Conservation (phyloP, 2,329 filamentous ascomycete genomes). For the Keithomyces neogunnii region DNA sequence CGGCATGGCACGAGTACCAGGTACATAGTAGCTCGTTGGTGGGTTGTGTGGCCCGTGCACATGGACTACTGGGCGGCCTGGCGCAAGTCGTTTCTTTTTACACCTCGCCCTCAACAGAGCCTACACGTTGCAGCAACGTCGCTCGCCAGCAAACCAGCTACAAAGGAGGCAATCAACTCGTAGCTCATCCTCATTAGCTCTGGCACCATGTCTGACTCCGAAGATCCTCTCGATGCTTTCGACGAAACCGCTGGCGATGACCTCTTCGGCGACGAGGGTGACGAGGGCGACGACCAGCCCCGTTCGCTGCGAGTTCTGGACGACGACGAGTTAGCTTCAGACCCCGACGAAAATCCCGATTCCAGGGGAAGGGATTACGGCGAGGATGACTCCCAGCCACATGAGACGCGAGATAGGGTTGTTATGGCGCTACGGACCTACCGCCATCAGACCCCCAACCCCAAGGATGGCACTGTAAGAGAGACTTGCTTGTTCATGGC, state of each 20-base stretch:
- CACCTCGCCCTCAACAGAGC: background rate
- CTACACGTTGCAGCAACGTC: background rate
- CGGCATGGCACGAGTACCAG: too few relatives aligned
- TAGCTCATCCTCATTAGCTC: background rate
- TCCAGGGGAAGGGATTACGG: slow-evolving; percentile 26
- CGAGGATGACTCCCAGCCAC: slow-evolving; percentile 36
- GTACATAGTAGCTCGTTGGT: background rate
- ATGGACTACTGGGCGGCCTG: background rate
- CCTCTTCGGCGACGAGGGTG: slow-evolving; percentile 52
- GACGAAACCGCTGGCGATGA: slow-evolving; percentile 49
- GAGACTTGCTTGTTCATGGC: background rate
- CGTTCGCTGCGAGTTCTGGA: slow-evolving; percentile 50
- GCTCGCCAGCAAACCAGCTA: background rate
- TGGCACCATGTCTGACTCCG: slow-evolving; percentile 45
- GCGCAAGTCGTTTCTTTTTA: background rate
- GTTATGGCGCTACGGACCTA: slow-evolving; percentile 58
- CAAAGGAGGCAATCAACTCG: background rate
- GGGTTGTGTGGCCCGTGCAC: background rate
- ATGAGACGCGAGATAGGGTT: slow-evolving; percentile 43
- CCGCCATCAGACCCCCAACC: slow-evolving; percentile 62
- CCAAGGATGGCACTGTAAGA: slow-evolving; percentile 61
- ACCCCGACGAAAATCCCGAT: slow-evolving; percentile 36
- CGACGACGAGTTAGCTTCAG: slow-evolving; percentile 52
- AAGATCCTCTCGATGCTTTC: slow-evolving; percentile 42
- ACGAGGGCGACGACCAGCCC: slow-evolving; percentile 52